These are phyloP conservation scores for Penicillium freii DNA, from an alignment of 2,329 filamentous ascomycete species.

Conservation along the genomic window DNA sequence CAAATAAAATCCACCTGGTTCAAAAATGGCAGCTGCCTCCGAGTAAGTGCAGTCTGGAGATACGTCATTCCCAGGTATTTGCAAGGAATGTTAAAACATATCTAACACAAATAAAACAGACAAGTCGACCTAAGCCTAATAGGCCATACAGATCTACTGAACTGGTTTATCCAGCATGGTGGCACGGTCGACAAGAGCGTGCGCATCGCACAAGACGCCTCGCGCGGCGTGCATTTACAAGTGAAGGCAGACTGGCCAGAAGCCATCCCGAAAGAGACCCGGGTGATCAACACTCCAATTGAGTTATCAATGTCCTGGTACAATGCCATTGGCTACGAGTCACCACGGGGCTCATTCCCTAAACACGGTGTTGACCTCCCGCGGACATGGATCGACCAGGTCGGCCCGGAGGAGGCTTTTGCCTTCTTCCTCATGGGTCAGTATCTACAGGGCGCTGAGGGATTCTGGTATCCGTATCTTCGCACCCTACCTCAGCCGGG, in stretches of 20 bases:
- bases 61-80: constrained; percentile 2
- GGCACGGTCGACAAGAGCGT: constrained; percentile 35
- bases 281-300: constrained; percentile 38
- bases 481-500: constrained; percentile 62
- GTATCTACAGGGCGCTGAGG: constrained; percentile 56
- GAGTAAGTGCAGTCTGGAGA: constrained; percentile 3
- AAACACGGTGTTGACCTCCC: constrained; percentile 48
- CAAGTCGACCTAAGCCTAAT: constrained; percentile 20
- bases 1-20: neutral
- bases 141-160: constrained; percentile 30
- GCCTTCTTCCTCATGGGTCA: constrained; percentile 70
- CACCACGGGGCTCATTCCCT: constrained; percentile 21
- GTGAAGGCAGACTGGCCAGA: constrained; percentile 29
- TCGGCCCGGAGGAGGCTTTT: constrained; percentile 60
- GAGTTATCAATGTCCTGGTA: constrained; percentile 39
- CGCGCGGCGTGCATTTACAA: constrained; percentile 38
- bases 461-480: constrained; percentile 70
- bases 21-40: neutral
- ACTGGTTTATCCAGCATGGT: constrained; percentile 35
- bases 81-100: neutral
- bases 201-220: constrained; percentile 34
- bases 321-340: constrained; percentile 32
- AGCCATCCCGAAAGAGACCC: constrained; percentile 30
- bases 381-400: constrained; percentile 48
- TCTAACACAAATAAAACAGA: constrained; percentile 14